These are phyloP conservation scores for Echinosphaeria canescens DNA, from an alignment of 2,329 filamentous ascomycete species.

Conservation along the genomic window DNA sequence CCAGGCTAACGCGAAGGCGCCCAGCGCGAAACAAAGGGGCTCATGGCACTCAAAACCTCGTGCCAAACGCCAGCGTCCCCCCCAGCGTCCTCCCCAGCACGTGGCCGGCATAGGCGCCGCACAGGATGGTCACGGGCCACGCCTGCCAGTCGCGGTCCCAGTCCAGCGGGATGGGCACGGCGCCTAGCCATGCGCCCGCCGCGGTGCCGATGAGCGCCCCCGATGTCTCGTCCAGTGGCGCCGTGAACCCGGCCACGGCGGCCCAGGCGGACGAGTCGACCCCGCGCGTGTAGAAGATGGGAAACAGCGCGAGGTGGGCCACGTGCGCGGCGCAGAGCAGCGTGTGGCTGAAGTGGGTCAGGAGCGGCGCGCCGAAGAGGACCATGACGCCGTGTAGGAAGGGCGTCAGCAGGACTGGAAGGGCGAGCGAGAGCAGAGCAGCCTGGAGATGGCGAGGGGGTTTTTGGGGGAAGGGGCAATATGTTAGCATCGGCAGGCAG, in stretches of 20 bases:
- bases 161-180: slow-evolving; percentile 85
- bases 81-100: slow-evolving; percentile 44
- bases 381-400: slow-evolving; percentile 41
- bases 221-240: slow-evolving; percentile 66
- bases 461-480: no score
- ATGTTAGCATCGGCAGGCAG: no score
- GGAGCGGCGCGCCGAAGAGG: slow-evolving; percentile 80
- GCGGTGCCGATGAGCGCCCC: slow-evolving; percentile 60
- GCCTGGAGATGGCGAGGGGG: no score
- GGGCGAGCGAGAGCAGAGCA: slow-evolving; percentile 19
- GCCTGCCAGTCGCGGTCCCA: slow-evolving; percentile 99
- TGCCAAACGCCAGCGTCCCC: slow-evolving; percentile 24
- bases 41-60: slow-evolving; percentile 15
- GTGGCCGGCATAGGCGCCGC: slow-evolving; percentile 64
- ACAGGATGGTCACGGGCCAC: slow-evolving; percentile 84
- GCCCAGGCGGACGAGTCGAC: slow-evolving; percentile 54
- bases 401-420: slow-evolving; percentile 54
- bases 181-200: slow-evolving; percentile 78
- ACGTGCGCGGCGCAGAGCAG: slow-evolving; percentile 65
- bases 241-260: slow-evolving; percentile 39
- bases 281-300: slow-evolving; percentile 71
- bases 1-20: no score
- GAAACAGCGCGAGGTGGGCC: slow-evolving; percentile 55
- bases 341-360: slow-evolving; percentile 62
- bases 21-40: no score